Base-by-base conservation (phyloP, 306 rosid genomes). In the Sicyos edulis region DNA sequence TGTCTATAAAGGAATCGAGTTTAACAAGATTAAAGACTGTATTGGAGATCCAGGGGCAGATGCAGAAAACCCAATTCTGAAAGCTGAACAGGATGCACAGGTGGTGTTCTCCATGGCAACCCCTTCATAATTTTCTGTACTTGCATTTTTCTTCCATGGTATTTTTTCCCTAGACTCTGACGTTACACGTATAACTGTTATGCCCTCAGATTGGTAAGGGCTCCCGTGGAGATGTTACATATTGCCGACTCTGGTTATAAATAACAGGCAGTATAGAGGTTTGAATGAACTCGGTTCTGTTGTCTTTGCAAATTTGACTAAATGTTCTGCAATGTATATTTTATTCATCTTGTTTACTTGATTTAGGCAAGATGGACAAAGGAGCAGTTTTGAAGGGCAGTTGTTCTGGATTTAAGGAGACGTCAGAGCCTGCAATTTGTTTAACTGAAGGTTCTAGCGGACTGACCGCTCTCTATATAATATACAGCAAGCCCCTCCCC, bases 211-310 rank as follows among this genome's bases (percentile, higher is more conserved):
- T 88, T 74, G 98, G 98, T 74, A 87, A 78, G 80, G 98, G 96
- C 55, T 12, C 91, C 69, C 97, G 97, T 15, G 96, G 98, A 58
- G 98, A 93, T 86, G 96, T 93, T 80, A 93, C 5, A 90, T 93
- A 87, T 76, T 93, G 76, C 97, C 97, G 42, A 93, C 98, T 77
- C 95, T 93, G 70, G 87, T 93, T 57, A 90, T 93, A 87, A 93
- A 93, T 82, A 78, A 78, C 82, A 77, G 97, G 83, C 98, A 93
- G 70, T 93, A 90, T 69, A 80, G 98, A 90, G 98, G 98, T 90
- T 32, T 72, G 54, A 66, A 17, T 40, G 32, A 58, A 51, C 37
- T 71, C 69, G 52, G 34, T 63, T 5, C 34, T 19, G 54, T 65
- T 65, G 54, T 44, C 53, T 44, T 17, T 3, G 32, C 53, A 64